Base-by-base conservation (phyloP, 768 basidiomycete genomes). In the Mycena floridula region DNA sequence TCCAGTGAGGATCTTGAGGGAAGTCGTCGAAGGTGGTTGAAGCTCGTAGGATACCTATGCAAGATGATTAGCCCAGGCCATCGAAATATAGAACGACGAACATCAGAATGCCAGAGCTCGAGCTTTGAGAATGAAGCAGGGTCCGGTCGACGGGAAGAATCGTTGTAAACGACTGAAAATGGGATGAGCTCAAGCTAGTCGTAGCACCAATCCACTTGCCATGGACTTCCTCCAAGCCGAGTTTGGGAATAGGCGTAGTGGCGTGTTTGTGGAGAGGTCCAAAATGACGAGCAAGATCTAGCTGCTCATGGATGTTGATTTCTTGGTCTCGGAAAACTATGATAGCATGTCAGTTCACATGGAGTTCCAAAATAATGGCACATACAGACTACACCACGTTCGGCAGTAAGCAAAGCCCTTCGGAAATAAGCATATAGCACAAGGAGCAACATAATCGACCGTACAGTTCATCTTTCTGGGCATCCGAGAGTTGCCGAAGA, bases 81-180 rank as follows among this genome's bases (percentile, higher is more conserved):
- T 13, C 23, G 30, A 32, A 37, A 20, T 23, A 18, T 25, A 32
- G 37, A n/a, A 32, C 23, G 7, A 48, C 60, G 48, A 46, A 85
- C 86, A 60, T 92, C 90, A 2, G 82, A 79, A 63, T 90, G 88
- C 81, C 84, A 89, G 16, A 91, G 72, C 51, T 89, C 89, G 12
- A 81, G 51, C 57, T 84, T 82, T 11, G 84, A 75, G 57, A 85
- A 90, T 5, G 83, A 74, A 25, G 73, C 62, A 4, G 76, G 55
- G 52, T 86, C 80, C 8, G 81, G 81, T 40, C 81, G 76, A 15
- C 77, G 69, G 8, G 76, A 77, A 20, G 73, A 65, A 59, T 85
- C 81, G 48, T 77, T 84, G 61, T 83, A 89, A 21, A 86, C 83
- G 37, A 86, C 85, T 83, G 54, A 13, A 43, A 24, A 9, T 43